These are phyloP conservation scores for Paraurostyla sp. DNA, from an alignment of 73 alveolate species.

Conservation along the genomic window DNA sequence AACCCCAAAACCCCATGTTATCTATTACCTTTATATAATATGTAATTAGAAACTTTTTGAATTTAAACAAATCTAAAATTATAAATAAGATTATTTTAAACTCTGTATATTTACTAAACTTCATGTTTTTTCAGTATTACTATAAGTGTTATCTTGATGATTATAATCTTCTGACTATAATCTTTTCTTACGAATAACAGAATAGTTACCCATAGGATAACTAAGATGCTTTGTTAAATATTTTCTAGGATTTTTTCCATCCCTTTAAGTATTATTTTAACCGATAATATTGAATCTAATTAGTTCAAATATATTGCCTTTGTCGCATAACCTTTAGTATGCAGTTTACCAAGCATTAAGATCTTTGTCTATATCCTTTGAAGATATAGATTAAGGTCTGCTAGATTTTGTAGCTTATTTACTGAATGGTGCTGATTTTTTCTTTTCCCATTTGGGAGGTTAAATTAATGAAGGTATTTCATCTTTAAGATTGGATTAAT, in stretches of 20 bases:
- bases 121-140: no score
- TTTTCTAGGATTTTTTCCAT: not conserved
- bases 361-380: not conserved
- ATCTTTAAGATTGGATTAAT: not conserved
- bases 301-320: not conserved
- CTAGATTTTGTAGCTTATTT: not conserved
- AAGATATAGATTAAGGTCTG: no score
- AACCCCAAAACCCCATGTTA: no score
- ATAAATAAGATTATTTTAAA: no score
- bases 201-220: not conserved
- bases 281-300: not conserved
- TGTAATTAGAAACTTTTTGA: no score
- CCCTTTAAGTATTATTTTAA: not conserved
- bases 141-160: no score
- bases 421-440: not conserved
- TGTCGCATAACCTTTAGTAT: not conserved
- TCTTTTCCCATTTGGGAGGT: not conserved
- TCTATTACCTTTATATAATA: no score
- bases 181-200: not conserved
- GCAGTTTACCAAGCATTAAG: not conserved
- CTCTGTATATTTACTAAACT: no score
- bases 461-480: not conserved
- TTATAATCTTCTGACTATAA: conserved; percentile 4
- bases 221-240: not conserved
- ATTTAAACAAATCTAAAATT: no score